Conservation (phyloP, 257 asterid species). For the Solanum rostratum region DNA sequence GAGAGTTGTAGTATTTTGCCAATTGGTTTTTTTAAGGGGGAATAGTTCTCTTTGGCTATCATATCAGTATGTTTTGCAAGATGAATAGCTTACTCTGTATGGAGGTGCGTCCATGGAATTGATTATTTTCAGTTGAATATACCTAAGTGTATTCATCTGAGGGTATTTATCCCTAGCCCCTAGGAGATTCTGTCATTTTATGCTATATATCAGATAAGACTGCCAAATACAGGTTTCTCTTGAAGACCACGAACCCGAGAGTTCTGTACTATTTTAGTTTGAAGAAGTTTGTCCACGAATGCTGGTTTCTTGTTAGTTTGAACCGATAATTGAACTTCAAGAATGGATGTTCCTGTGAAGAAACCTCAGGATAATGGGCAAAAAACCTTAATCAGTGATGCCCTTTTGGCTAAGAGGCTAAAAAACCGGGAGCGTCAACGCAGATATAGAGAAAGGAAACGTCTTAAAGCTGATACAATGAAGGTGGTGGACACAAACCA, state of each 20-base stretch:
- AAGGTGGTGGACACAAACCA: slow-evolving; percentile 19
- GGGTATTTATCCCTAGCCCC: neutral
- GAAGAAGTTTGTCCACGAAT: neutral
- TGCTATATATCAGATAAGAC: neutral
- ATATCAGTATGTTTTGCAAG: neutral
- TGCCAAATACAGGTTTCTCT: neutral
- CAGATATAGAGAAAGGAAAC: slow-evolving; percentile 85
- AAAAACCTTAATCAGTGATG: slow-evolving; percentile 25
- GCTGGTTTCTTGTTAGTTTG: neutral
- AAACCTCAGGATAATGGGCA: slow-evolving; percentile 33
- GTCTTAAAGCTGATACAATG: slow-evolving; percentile 34
- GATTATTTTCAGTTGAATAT: neutral
- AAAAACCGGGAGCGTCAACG: slow-evolving; percentile 91
- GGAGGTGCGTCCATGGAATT: neutral
- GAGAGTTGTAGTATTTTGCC: neutral
- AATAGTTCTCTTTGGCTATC: neutral
- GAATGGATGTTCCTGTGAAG: slow-evolving; percentile 32
- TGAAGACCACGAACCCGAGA: neutral
- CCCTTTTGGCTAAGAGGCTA: slow-evolving; percentile 51
- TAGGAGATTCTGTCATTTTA: neutral
- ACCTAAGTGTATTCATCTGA: neutral
- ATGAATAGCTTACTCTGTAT: neutral
- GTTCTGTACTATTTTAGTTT: neutral
- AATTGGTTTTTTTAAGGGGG: neutral
- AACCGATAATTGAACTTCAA: neutral